Evolutionary conservation across 257 asterid species (phyloP).

Genomic region (Solanum corneliomulleri): DNA sequence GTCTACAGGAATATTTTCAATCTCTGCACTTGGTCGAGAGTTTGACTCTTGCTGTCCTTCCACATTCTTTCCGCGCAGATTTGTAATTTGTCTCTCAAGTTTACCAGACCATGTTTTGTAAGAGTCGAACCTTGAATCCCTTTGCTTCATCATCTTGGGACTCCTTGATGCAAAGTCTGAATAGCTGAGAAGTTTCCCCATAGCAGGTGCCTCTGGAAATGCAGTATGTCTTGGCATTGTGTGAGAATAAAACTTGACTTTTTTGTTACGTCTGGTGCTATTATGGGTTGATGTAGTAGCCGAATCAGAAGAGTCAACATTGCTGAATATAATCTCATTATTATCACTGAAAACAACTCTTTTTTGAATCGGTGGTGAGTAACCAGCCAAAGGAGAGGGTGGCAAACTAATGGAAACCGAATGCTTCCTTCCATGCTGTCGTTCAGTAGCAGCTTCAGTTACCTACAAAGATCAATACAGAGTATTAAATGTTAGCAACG

Average conservation of each 20-base stretch:
- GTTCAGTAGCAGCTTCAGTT: conserved; percentile 16
- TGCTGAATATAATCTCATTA: not conserved
- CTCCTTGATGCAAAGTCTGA: conserved; percentile 5
- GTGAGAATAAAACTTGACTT: conserved; percentile 37
- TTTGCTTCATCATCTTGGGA: conserved; percentile 24
- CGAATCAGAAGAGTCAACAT: not conserved
- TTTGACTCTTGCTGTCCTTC: conserved; percentile 18
- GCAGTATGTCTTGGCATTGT: conserved; percentile 33
- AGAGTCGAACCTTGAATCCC: conserved; percentile 50
- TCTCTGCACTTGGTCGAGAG: conserved; percentile 19
- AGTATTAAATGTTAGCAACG: not conserved
- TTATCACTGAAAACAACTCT: conserved; percentile 24
- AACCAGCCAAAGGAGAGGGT: conserved; percentile 33
- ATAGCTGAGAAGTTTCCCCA: conserved; percentile 4
- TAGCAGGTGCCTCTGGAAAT: conserved; percentile 7
- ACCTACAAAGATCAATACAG: conserved; percentile 13
- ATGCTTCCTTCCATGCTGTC: conserved; percentile 5
- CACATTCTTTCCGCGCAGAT: conserved; percentile 25
- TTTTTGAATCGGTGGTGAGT: not conserved
- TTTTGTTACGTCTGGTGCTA: not conserved
- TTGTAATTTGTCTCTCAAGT: conserved; percentile 58
- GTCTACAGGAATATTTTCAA: conserved; percentile 28
- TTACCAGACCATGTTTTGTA: conserved; percentile 83
- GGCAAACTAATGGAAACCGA: conserved; percentile 65
- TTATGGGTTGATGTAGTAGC: not conserved